Evolutionary conservation across 352 stramenopile genomes (phyloP).

Genomic region (Phytophthora cryptogea): DNA sequence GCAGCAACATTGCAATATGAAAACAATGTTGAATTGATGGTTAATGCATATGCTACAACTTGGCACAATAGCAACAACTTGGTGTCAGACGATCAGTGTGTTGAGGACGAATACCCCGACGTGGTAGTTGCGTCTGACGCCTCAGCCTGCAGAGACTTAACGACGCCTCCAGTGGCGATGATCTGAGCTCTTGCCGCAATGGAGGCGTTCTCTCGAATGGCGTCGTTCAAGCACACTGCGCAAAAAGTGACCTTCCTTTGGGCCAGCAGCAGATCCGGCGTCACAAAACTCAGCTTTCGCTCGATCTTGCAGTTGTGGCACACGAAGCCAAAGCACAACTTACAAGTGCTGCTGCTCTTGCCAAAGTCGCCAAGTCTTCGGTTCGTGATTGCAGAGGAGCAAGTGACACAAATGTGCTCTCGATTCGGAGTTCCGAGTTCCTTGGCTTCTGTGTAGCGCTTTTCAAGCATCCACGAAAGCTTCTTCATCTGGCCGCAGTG

Average conservation of each 20-base stretch:
- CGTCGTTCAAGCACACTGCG: slow-evolving; percentile 34
- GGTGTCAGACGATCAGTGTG: not conserved
- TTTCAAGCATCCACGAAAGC: slow-evolving; percentile 51
- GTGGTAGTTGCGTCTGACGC: slow-evolving; percentile 19
- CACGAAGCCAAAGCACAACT: slow-evolving; percentile 41
- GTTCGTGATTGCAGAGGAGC: slow-evolving; percentile 22
- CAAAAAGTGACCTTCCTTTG: slow-evolving; percentile 44
- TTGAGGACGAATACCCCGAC: slow-evolving; percentile 24
- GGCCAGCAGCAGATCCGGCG: slow-evolving; percentile 32
- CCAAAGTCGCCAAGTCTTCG: slow-evolving; percentile 29
- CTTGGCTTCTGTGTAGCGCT: slow-evolving; percentile 33
- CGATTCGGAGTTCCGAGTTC: slow-evolving; percentile 32
- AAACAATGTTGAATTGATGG: not conserved
- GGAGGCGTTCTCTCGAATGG: slow-evolving; percentile 27
- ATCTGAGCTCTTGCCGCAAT: slow-evolving; percentile 32
- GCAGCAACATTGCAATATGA: too few relatives aligned
- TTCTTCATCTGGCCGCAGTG: slow-evolving; percentile 62
- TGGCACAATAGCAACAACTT: not conserved
- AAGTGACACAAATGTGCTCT: slow-evolving; percentile 39
- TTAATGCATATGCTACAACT: not conserved
- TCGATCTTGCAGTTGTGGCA: slow-evolving; percentile 39
- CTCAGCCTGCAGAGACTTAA: slow-evolving; percentile 11
- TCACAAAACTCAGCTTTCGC: slow-evolving; percentile 42
- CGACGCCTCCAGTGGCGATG: slow-evolving; percentile 8
- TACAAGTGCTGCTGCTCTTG: slow-evolving; percentile 38